Evolutionary conservation across 2,329 filamentous ascomycete species (phyloP).

Genomic region (Pseudodiploospora longispora): DNA sequence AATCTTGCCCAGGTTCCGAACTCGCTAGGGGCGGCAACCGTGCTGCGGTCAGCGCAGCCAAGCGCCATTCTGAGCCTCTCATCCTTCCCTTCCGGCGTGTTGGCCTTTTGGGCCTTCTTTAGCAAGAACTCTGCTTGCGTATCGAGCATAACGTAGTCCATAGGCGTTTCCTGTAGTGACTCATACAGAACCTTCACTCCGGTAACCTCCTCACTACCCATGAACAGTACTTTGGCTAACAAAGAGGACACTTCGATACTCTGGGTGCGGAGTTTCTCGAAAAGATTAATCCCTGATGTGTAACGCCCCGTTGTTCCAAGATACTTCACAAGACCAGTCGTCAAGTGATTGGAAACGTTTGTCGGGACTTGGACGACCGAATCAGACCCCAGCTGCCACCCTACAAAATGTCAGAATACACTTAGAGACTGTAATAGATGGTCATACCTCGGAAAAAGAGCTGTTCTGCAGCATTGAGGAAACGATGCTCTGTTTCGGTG

Average conservation of each 20-base stretch:
- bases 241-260: slow-evolving; percentile 93
- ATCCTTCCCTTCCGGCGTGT: slow-evolving; percentile 46
- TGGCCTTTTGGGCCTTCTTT: slow-evolving; percentile 61
- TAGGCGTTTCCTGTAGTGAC: slow-evolving; percentile 80
- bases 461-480: slow-evolving; percentile 86
- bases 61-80: slow-evolving; percentile 76
- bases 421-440: neutral
- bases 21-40: slow-evolving; percentile 90
- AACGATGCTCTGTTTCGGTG: slow-evolving; percentile 96
- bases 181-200: slow-evolving; percentile 83
- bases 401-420: slow-evolving; percentile 33
- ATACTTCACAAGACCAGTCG: slow-evolving; percentile 87
- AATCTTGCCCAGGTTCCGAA: slow-evolving; percentile 94
- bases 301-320: slow-evolving; percentile 93
- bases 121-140: slow-evolving; percentile 89
- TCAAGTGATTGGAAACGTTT: slow-evolving; percentile 90
- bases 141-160: slow-evolving; percentile 96
- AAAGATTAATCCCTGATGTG: slow-evolving; percentile 91
- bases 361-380: slow-evolving; percentile 97
- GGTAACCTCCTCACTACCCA: slow-evolving; percentile 95
- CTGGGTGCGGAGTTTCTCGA: slow-evolving; percentile 85
- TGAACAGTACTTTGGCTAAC: slow-evolving; percentile 81
- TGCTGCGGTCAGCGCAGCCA: slow-evolving; percentile 88
- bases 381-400: slow-evolving; percentile 93
- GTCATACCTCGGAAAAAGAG: slow-evolving; percentile 80